phyloP scores from a whole-genome alignment of 2,329 filamentous ascomycete genomes.

The Fusarium vanettenii region DNA sequence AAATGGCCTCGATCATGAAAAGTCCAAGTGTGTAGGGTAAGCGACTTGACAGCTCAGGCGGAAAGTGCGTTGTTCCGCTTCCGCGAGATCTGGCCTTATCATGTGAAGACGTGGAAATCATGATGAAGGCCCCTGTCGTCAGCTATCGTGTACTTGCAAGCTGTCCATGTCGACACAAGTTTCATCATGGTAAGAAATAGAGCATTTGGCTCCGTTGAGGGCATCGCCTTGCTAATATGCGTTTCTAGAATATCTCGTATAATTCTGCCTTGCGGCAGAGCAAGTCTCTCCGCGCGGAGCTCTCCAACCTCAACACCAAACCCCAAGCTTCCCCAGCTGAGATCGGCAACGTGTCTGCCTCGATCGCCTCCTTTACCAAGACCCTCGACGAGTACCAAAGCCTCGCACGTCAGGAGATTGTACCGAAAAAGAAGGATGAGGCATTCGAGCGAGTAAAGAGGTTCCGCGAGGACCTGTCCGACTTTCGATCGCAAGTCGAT shows the following conservation, averaged over 20 bases:
- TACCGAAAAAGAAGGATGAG: conserved; percentile 91
- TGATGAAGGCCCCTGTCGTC: conserved; percentile 34
- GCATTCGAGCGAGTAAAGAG: conserved; percentile 86
- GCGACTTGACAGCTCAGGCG: background rate
- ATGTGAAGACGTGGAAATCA: conserved; percentile 34
- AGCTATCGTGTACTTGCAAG: conserved; percentile 16
- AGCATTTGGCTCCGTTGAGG: fast-evolving
- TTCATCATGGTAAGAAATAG: conserved; percentile 33
- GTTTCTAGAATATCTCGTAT: conserved; percentile 79
- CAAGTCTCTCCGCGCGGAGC: conserved; percentile 80
- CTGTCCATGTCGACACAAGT: conserved; percentile 39
- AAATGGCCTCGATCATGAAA: background rate
- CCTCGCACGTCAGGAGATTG: conserved; percentile 88
- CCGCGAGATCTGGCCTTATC: conserved; percentile 45
- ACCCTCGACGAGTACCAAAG: conserved; percentile 93
- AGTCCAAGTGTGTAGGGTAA: conserved; percentile 18
- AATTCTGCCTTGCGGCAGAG: conserved; percentile 89
- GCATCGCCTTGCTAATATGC: background rate
- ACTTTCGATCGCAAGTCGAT: conserved; percentile 83
- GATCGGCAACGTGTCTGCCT: conserved; percentile 79
- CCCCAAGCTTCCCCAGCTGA: conserved; percentile 68
- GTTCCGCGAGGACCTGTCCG: conserved; percentile 84
- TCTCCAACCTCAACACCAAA: conserved; percentile 75
- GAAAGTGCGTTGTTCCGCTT: conserved; percentile 26
- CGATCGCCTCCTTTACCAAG: conserved; percentile 83